Evolutionary conservation across 305 asterid genomes (phyloP), one percentile per base, ranked within the genome.

Genomic region (Euphrasia arctica): DNA sequence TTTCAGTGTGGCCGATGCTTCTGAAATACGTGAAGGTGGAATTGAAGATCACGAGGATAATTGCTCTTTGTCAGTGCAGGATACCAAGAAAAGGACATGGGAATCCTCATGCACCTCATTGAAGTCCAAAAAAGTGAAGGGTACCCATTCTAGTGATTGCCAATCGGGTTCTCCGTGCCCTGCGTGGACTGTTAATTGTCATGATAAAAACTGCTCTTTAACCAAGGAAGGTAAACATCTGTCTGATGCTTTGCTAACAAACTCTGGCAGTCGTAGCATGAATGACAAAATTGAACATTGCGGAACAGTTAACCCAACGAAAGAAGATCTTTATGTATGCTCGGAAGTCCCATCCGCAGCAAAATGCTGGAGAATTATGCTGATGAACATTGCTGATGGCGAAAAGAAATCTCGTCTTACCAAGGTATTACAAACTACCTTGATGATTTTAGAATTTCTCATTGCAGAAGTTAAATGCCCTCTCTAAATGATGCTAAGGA

Each of bases 351-450:
- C 65, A 32, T 64, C 70, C 14, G 62, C 62, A 25, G 72, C 77
- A 64, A 79, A 58, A 54, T 65, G 58, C 31, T 54, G 70, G 54
- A 79, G 70, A 71, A 76, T 91, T 72, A 82, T 85, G 90, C 77
- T 91, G 77, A 91, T 89, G 98, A 82, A 91, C 72, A 91, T 91
- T 66, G 98, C 91, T 28, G 96, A 91, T 73, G 86, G 75, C n/a
- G 76, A 74, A 47, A 91, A 91, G 82, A 91, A 80, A 73, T 74
- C 82, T 67, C 55, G 72, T 70, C 86, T 91, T 42, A 78, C 85
- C 68, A 83, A 91, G 95, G 98, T 88, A 80, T 52, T 58, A 52
- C 42, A n/a, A 45, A 45, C 2, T 5, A 15, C 22, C 14, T 49
- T 49, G 27, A 13, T 45, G 27, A 13, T 50, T 2, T 18, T 5